A percentile compares a stretch with the other conserved stretches of the same genome.
Evolutionary conservation across 116 monocot species (phyloP).

Genomic region (Cymodocea nodosa): DNA sequence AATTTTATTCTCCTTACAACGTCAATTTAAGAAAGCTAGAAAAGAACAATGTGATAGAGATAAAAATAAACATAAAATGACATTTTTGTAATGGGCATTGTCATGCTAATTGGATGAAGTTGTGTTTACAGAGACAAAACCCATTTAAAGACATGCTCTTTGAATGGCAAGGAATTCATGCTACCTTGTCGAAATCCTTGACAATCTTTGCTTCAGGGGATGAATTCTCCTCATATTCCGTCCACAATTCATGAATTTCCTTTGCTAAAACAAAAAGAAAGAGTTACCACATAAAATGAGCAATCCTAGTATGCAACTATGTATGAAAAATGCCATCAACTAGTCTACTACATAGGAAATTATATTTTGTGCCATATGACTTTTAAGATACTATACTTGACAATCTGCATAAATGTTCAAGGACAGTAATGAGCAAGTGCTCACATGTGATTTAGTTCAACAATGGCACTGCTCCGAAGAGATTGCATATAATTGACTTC

Average conservation of each 20-base stretch:
- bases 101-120: too few species aligned
- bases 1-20: too few species aligned
- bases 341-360: background rate
- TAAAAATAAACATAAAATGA: background rate
- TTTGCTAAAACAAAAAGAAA: conserved; percentile 42
- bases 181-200: conserved; percentile 96
- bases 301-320: background rate
- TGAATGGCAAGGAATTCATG: background rate
- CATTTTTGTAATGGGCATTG: background rate
- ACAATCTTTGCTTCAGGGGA: conserved; percentile 86
- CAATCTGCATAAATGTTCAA: too few species aligned
- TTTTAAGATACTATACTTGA: too few species aligned
- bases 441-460: too few species aligned
- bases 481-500: too few species aligned
- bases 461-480: too few species aligned
- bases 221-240: conserved; percentile 86
- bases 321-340: background rate
- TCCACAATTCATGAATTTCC: conserved; percentile 79
- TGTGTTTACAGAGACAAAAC: background rate
- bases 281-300: background rate
- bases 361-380: too few species aligned
- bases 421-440: too few species aligned
- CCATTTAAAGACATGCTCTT: background rate
- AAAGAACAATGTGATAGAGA: background rate
- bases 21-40: background rate